phyloP scores from a whole-genome alignment of 306 rosid genomes.

The Trifolium fragiferum region DNA sequence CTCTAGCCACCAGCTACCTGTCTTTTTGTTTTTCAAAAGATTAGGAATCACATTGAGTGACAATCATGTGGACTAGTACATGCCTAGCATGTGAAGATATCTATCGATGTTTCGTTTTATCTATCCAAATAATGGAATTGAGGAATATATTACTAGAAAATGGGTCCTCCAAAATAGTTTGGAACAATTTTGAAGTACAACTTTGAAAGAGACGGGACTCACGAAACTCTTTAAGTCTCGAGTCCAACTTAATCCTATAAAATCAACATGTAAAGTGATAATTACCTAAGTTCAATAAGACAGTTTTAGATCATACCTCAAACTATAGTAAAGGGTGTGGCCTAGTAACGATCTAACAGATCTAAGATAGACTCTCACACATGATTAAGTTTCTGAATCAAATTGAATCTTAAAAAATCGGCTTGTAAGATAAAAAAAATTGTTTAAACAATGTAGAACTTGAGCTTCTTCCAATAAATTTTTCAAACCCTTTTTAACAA shows the following conservation, averaged over 20 bases:
- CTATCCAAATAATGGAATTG: background rate
- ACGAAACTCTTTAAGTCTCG: background rate
- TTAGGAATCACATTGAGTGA: conserved; percentile 15
- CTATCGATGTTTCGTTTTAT: conserved; percentile 13
- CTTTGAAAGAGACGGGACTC: background rate
- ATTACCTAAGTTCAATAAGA: background rate
- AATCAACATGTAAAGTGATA: background rate
- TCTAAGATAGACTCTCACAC: background rate
- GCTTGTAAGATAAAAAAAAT: background rate
- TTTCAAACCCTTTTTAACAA: conserved; percentile 13
- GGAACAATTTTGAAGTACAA: background rate
- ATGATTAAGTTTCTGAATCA: background rate
- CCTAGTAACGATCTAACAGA: background rate
- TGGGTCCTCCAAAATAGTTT: conserved; percentile 20
- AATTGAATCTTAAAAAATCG: background rate
- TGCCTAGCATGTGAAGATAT: conserved; percentile 17
- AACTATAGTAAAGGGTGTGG: background rate
- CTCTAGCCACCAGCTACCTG: background rate
- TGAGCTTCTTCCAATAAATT: background rate
- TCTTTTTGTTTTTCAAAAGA: conserved; percentile 12
- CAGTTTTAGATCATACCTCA: background rate
- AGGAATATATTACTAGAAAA: conserved; percentile 4
- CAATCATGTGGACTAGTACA: conserved; percentile 17
- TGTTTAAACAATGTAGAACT: background rate
- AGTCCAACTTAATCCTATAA: background rate